Base-by-base conservation (phyloP, 176 grass and related monocot genomes). In the barley (Hordeum vulgare) region DNA sequence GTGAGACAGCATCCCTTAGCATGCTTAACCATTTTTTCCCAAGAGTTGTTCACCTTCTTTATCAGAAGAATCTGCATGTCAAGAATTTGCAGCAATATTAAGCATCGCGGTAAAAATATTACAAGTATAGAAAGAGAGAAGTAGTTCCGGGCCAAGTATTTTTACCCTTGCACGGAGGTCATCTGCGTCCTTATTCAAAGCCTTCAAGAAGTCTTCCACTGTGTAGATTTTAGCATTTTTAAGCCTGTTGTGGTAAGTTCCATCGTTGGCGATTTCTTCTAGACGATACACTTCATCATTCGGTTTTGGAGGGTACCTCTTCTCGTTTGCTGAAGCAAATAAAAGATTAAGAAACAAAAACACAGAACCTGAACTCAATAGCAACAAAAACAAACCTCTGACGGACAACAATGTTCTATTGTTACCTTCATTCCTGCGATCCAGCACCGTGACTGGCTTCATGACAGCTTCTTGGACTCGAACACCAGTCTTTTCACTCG, bases 21-120 rank as follows among this genome's bases (percentile, higher is more conserved):
- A 85, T 89, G 87, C 23, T 12, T 35, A 10, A 74, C 83, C 87
- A 89, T 75, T 29, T 81, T 85, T 12, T 27, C 35, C 87, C 87
- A 89, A 20, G 77, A 6, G 9, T 3, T 85, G 7, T 11, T 9
- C 5, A 61, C 7, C 23, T 31, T 89, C 31, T 76, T 61, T 15
- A 89, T 69, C 39, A 61, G n/a, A 12, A 89, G 82, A 40, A 76
- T 20, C 87, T 89, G 77, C 47, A 84, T 23, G 11, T n/a, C 27
- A 66, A 45, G 60, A 88, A 47, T 47, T 47, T 14, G 13, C 44
- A 47, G 44, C 44, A 14, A 15, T 14, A 47, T 40, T 69, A 7
- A 14, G 40, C 5, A 26, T 25, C n/a, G 10, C 39, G n/a, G 35
- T n/a, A 40, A 69, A 14, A 44, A 7, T 7, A 71, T 40, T 11